phyloP scores from a whole-genome alignment of 2,329 filamentous ascomycete species.

The Bipolaris gigantea region DNA sequence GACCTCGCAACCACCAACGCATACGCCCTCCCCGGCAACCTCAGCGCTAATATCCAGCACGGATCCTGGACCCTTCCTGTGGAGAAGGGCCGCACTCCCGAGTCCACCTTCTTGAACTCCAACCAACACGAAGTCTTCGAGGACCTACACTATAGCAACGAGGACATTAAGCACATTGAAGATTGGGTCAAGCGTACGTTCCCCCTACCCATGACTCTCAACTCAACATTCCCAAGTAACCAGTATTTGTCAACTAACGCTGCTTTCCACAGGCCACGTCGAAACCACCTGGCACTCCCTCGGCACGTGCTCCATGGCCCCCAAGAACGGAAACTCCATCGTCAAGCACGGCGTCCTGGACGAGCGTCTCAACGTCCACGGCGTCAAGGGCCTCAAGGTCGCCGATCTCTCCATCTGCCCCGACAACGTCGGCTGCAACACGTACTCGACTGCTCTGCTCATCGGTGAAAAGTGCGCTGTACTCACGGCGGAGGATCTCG shows the following conservation, averaged over 20 bases:
- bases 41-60: conserved; percentile 72
- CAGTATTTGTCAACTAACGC: not conserved
- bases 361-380: conserved; percentile 76
- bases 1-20: conserved; percentile 74
- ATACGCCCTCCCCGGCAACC: conserved; percentile 72
- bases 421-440: conserved; percentile 68
- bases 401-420: conserved; percentile 76
- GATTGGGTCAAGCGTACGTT: conserved; percentile 58
- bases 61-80: conserved; percentile 69
- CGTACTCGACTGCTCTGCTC: conserved; percentile 69
- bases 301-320: conserved; percentile 76
- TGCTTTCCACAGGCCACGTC: conserved; percentile 54
- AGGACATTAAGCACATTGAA: conserved; percentile 67
- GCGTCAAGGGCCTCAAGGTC: conserved; percentile 75
- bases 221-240: not conserved
- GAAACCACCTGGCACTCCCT: conserved; percentile 75
- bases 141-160: conserved; percentile 66
- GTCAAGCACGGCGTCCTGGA: conserved; percentile 79
- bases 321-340: conserved; percentile 74
- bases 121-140: conserved; percentile 63
- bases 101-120: conserved; percentile 60
- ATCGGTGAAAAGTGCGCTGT: conserved; percentile 76
- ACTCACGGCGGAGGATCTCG: conserved; percentile 71
- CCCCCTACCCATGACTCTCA: not conserved
- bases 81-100: conserved; percentile 56